These are phyloP conservation scores for Porpolomopsis calyptriformis DNA, from an alignment of 768 basidiomycete species.

Conservation along the genomic window DNA sequence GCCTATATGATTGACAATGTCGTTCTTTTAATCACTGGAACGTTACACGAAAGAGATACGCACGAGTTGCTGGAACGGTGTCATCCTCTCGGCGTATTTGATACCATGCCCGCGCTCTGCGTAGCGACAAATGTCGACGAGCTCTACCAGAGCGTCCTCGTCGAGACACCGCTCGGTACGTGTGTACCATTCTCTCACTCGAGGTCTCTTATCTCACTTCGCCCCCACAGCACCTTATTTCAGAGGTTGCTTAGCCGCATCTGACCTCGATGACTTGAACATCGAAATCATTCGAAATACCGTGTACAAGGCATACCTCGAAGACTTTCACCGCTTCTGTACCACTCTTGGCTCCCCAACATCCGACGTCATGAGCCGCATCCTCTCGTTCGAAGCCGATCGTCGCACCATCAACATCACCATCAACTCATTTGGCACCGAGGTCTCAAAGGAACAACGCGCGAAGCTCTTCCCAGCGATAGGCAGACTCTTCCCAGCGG, in stretches of 20 bases:
- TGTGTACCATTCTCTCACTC: constrained; percentile 7
- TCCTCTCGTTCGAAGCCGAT: constrained; percentile 95
- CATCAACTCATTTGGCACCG: constrained; percentile 96
- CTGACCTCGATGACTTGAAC: constrained; percentile 96
- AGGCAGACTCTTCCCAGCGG: constrained; percentile 88
- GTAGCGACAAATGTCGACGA: constrained; percentile 99
- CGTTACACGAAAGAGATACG: constrained; percentile 92
- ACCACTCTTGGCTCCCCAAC: constrained; percentile 75
- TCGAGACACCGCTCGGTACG: constrained; percentile 94
- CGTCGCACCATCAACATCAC: constrained; percentile 96
- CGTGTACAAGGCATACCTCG: constrained; percentile 96
- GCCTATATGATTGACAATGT: constrained; percentile 99
- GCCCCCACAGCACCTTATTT: constrained; percentile 77
- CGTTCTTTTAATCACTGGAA: constrained; percentile 93
- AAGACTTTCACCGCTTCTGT: constrained; percentile 88
- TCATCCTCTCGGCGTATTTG: constrained; percentile 94
- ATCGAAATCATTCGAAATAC: constrained; percentile 99
- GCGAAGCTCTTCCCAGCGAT: constrained; percentile 91
- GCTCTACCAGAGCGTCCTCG: constrained; percentile 89
- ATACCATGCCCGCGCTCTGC: constrained; percentile 98
- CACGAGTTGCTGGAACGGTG: constrained; percentile 94
- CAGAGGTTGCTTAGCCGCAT: constrained; percentile 87
- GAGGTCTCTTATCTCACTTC: constrained; percentile 4
- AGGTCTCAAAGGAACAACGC: constrained; percentile 88
- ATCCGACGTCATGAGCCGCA: constrained; percentile 81